These are phyloP conservation scores for Corynespora cassiicola DNA, from an alignment of 2,329 filamentous ascomycete genomes.

Conservation along the genomic window DNA sequence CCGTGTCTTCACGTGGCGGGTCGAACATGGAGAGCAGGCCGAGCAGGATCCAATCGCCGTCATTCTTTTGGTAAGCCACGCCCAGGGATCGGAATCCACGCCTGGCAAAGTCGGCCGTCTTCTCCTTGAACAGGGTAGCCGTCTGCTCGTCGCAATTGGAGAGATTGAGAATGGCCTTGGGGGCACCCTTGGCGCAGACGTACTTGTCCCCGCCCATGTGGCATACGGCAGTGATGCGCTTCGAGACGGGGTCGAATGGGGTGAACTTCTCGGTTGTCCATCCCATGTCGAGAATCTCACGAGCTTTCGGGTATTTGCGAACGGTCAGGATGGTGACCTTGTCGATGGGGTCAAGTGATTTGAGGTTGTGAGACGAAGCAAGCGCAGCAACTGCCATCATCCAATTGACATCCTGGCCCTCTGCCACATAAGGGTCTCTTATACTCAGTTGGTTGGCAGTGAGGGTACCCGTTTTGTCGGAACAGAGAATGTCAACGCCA, in stretches of 20 bases:
- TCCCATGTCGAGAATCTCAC: conserved; percentile 75
- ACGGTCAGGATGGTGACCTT: conserved; percentile 80
- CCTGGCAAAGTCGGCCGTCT: conserved; percentile 76
- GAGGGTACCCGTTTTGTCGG: conserved; percentile 81
- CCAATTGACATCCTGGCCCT: conserved; percentile 81
- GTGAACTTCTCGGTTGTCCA: conserved; percentile 82
- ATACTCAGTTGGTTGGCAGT: conserved; percentile 78
- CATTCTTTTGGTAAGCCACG: conserved; percentile 79
- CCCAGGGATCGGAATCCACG: conserved; percentile 82
- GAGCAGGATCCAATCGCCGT: conserved; percentile 75
- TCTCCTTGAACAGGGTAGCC: conserved; percentile 71
- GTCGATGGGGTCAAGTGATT: conserved; percentile 79
- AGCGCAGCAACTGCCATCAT: conserved; percentile 83
- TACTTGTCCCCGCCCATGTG: conserved; percentile 73
- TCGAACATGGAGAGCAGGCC: conserved; percentile 84
- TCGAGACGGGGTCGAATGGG: conserved; percentile 79
- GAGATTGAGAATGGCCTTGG: conserved; percentile 75
- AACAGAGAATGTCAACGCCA: conserved; percentile 78
- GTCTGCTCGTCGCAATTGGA: conserved; percentile 71
- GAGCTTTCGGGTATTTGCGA: conserved; percentile 77
- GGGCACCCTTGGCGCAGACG: conserved; percentile 78
- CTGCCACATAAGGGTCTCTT: conserved; percentile 77
- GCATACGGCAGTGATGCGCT: conserved; percentile 76
- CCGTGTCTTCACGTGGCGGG: conserved; percentile 78
- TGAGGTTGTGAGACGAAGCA: conserved; percentile 79